Base-by-base conservation (phyloP, 169 alveolate species). In the Plasmodium berghei region DNA sequence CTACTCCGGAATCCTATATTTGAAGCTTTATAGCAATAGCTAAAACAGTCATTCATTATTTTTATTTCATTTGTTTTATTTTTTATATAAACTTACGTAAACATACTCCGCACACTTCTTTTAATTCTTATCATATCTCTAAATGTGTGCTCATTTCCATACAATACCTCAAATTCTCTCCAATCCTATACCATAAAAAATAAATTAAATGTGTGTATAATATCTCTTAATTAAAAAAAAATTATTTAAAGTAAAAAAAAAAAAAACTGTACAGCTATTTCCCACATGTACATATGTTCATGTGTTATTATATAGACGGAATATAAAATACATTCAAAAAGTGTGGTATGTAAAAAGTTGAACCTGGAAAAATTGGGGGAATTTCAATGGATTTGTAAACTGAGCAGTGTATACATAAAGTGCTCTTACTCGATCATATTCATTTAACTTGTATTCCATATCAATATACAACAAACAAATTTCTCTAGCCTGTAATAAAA, bases 341-440 rank as follows among this genome's bases (percentile, higher is more conserved):
- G 59, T n/a, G n/a, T n/a, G 18, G n/a, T 9, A 9, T 72, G 8
- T 16, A 12, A 52, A 34, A 9, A 4, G n/a, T 46, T 26, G 71
- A 71, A 91, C 72, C 87, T 95, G 87, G 92, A 92, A 42, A 45
- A 80, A 80, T 24, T 61, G 40, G 24, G 70, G 1, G 6, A 56
- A 54, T 9, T 40, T 16, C 34, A 62, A 54, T 12, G 98, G 97
- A 89, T 96, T 96, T 75, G 96, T 94, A 48, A 93, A 95, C 85
- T 96, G 93, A 28, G 96, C 91, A 34, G 96, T 86, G 90, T 95
- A 96, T 45, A 92, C 73, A 87, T 93, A 96, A 48, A 96, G 94
- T 14, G 95, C 95, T 87, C 98, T 93, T 5, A 97, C 98, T 91
- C 98, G 94, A 28, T 96, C 96, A n/a, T 95, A 93, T 90, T 96